Evolutionary conservation across 83 land plant genomes (phyloP), one percentile per base, ranked within the genome.

Genomic region (Picea abies): DNA sequence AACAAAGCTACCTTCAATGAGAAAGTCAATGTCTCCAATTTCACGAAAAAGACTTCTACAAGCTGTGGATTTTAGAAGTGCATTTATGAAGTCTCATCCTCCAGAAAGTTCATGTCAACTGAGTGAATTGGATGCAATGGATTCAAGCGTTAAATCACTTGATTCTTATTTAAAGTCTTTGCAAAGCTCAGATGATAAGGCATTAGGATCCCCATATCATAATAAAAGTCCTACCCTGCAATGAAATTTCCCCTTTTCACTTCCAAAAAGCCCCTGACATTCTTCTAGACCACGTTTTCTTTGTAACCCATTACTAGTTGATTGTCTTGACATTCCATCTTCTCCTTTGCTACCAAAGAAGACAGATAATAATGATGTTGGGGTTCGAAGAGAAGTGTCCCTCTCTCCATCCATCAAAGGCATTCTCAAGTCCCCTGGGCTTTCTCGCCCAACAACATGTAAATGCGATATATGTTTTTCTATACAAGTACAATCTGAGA

Each of bases 381-480:
- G 60, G 7, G 49, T 10, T 29, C 56, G 23, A n/a, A 75, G 60
- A 75, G 60, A 47, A 65, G 14, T 67, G 15, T 84, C 86, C 44
- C 85, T 81, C 9, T 67, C 85, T 6, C 47, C 63, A 20, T 39
- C 82, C 56, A 52, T 68, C 0, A 88, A 85, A 64, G 89, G 90
- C 44, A 84, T 84, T 78, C 84, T 88, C 52, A 91, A 91, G 81
- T 64, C 69, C 77, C 63, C 79, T 37, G 79, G 80, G 22, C 15
- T 15, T 64, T 63, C 82, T 5, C 76, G 78, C 67, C 58, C 78
- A 11, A 78, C 56, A 15, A 78, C 83, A 26, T 84, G 83, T 75
- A 44, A 70, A 22, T 83, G 85, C 67, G 85, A 35, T 60, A 78
- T 81, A 29, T 83, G 88, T 56, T 52, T 58, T 49, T 84, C 87